Evolutionary conservation across 331 rosid species (phyloP).

Genomic region (Ulmus americana): DNA sequence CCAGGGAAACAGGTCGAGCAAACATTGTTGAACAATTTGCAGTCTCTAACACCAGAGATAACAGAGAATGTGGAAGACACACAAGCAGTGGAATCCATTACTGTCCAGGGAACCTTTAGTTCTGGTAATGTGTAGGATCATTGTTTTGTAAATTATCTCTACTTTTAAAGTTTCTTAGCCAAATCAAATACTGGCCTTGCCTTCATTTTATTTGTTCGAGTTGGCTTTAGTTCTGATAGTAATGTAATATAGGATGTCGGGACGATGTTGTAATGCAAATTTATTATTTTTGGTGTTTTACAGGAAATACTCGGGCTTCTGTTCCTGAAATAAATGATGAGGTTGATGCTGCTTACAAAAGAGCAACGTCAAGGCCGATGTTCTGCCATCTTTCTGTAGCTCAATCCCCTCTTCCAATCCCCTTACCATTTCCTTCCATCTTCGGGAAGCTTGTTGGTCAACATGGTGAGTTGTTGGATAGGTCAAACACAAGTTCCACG

Average conservation of each 20-base stretch:
- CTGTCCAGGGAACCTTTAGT: slow-evolving; percentile 64
- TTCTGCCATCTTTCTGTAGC: slow-evolving; percentile 66
- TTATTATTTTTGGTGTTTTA: slow-evolving; percentile 16
- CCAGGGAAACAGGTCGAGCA: slow-evolving; percentile 40
- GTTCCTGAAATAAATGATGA: slow-evolving; percentile 45
- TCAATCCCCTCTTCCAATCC: slow-evolving; percentile 75
- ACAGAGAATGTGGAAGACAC: slow-evolving; percentile 48
- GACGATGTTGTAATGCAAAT: background rate
- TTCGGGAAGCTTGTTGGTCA: slow-evolving; percentile 59
- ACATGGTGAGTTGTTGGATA: slow-evolving; percentile 50
- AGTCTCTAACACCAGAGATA: slow-evolving; percentile 65
- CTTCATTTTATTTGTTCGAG: background rate
- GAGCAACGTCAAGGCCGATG: slow-evolving; percentile 51
- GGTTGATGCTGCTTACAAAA: slow-evolving; percentile 46
- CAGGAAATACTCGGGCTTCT: slow-evolving; percentile 54
- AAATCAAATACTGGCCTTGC: background rate
- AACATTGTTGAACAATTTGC: slow-evolving; percentile 46
- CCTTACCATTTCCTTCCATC: slow-evolving; percentile 83
- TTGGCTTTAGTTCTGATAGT: slow-evolving; percentile 2
- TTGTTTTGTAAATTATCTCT: background rate
- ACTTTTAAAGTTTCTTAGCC: background rate
- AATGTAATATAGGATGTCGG: background rate
- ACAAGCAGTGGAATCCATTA: slow-evolving; percentile 54
- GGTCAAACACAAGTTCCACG: slow-evolving; percentile 32
- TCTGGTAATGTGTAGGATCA: slow-evolving; percentile 39